These are phyloP conservation scores for Tuber indicum DNA, from an alignment of 495 filamentous ascomycete genomes.

Conservation along the genomic window DNA sequence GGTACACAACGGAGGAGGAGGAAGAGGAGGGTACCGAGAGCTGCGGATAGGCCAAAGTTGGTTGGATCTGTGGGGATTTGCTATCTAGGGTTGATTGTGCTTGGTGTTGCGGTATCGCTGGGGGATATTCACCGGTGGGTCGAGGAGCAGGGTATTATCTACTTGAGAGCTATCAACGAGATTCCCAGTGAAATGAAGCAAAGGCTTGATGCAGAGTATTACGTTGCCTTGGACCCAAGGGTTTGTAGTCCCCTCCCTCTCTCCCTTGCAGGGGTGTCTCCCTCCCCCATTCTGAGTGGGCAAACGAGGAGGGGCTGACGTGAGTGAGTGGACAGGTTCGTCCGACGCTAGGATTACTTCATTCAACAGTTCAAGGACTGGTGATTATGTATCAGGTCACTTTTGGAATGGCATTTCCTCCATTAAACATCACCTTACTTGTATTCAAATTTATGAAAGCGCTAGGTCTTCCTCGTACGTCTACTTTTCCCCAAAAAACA, in stretches of 20 bases:
- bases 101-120: slow-evolving; percentile 58
- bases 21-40: slow-evolving; percentile 33
- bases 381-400: slow-evolving; percentile 57
- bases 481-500: not conserved
- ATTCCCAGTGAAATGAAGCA: slow-evolving; percentile 63
- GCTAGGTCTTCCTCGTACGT: slow-evolving; percentile 69
- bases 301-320: slow-evolving; percentile 14
- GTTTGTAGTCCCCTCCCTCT: slow-evolving; percentile 42
- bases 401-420: slow-evolving; percentile 65
- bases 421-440: slow-evolving; percentile 61
- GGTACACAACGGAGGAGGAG: slow-evolving; percentile 9
- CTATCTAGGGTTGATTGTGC: slow-evolving; percentile 59
- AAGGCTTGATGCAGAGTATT: slow-evolving; percentile 56
- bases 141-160: slow-evolving; percentile 41
- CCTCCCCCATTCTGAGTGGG: not conserved
- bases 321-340: slow-evolving; percentile 36
- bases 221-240: slow-evolving; percentile 53
- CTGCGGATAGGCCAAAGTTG: slow-evolving; percentile 50
- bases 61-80: slow-evolving; percentile 60
- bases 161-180: slow-evolving; percentile 44
- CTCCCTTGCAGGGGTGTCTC: not conserved
- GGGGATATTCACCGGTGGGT: slow-evolving; percentile 57
- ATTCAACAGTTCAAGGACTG: slow-evolving; percentile 56
- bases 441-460: slow-evolving; percentile 64
- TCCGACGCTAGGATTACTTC: slow-evolving; percentile 53